These are phyloP conservation scores for Ambispora gerdemannii DNA, from an alignment of 192 early-diverging fungal species.

Conservation along the genomic window DNA sequence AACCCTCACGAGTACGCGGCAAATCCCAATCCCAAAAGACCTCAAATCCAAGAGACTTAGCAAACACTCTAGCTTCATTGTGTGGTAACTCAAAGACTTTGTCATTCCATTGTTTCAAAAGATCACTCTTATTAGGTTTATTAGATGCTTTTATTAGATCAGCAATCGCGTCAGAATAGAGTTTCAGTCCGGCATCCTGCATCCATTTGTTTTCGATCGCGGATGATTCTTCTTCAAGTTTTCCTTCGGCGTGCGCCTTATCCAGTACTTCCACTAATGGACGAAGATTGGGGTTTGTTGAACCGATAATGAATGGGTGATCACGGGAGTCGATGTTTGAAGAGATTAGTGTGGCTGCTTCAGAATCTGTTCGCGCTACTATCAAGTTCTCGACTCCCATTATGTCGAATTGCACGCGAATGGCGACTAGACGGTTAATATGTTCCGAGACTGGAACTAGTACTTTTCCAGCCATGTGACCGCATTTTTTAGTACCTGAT, in stretches of 20 bases:
- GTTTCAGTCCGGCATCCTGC: neutral
- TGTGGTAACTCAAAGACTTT: conserved; percentile 67
- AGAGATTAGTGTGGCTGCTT: conserved; percentile 94
- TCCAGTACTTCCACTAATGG: conserved; percentile 59
- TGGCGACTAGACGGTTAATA: conserved; percentile 73
- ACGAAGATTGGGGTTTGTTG: conserved; percentile 74
- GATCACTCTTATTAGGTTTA: conserved; percentile 50
- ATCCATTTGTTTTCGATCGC: conserved; percentile 25
- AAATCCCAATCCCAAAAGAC: conserved; percentile 86
- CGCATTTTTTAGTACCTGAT: conserved; percentile 97
- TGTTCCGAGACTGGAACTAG: conserved; percentile 97
- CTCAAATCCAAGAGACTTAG: conserved; percentile 70
- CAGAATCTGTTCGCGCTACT: conserved; percentile 93
- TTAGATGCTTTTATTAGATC: conserved; percentile 68
- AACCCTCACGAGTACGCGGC: conserved; percentile 90
- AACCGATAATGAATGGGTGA: conserved; percentile 93
- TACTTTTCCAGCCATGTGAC: conserved; percentile 99
- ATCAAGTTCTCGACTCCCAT: conserved; percentile 95
- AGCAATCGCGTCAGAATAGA: conserved; percentile 56
- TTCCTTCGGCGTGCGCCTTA: neutral
- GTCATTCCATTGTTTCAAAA: conserved; percentile 38
- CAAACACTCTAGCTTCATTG: conserved; percentile 75
- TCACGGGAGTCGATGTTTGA: conserved; percentile 95
- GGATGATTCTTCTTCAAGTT: neutral
- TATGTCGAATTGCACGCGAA: conserved; percentile 95